Evolutionary conservation across 1,139 yeast genomes (phyloP).

Genomic region (Nematodospora anomalae): DNA sequence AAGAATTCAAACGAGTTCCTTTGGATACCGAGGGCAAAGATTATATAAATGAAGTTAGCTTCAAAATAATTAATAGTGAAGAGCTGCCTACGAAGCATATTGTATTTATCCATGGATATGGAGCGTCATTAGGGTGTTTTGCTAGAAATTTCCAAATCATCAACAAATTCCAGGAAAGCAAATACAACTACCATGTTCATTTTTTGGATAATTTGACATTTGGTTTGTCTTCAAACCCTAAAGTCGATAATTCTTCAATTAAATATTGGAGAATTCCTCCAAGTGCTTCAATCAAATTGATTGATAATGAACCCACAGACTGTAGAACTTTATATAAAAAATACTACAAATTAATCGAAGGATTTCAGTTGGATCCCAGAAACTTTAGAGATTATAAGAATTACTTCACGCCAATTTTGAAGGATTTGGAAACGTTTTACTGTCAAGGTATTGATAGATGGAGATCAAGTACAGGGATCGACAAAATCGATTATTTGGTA

Average conservation of each 20-base stretch:
- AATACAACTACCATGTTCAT: constrained; percentile 54
- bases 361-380: constrained; percentile 28
- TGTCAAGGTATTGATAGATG: constrained; percentile 39
- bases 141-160: constrained; percentile 66
- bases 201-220: constrained; percentile 84
- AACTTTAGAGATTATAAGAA: constrained; percentile 31
- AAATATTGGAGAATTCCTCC: constrained; percentile 23
- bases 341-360: constrained; percentile 43
- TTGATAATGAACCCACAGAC: constrained; percentile 32
- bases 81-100: constrained; percentile 36
- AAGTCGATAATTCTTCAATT: constrained; percentile 22
- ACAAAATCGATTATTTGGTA: constrained; percentile 39
- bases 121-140: constrained; percentile 84
- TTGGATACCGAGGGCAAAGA: constrained; percentile 29
- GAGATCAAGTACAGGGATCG: constrained; percentile 32
- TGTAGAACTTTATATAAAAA: constrained; percentile 35
- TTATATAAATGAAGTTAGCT: constrained; percentile 37
- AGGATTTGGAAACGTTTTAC: constrained; percentile 40
- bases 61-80: constrained; percentile 32
- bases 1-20: constrained; percentile 21
- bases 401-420: constrained; percentile 44
- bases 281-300: constrained; percentile 30
- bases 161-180: constrained; percentile 37
- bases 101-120: constrained; percentile 87
- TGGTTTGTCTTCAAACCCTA: constrained; percentile 75